Evolutionary conservation across 805 yeast genomes (phyloP), one percentile per base, ranked within the genome.

Genomic region (Metschnikowia lochheadii): DNA sequence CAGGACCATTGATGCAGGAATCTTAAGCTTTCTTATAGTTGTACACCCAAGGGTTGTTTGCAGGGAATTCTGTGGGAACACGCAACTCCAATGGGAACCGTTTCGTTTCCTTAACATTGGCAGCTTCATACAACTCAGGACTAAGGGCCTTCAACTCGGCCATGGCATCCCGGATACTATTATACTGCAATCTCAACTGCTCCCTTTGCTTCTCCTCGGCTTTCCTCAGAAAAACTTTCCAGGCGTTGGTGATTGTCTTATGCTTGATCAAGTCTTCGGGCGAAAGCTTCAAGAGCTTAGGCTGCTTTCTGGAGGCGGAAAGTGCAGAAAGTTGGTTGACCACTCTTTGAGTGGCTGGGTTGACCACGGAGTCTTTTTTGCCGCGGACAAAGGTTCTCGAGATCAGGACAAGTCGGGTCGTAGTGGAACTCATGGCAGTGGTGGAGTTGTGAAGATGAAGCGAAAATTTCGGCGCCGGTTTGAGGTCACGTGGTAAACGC

Each of bases 31-130:
- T 49, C 17, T 50, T 48, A 49, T 33, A 57, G 55, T 82, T 80
- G 60, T 80, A 79, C 50, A 83, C 82, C 97, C 97, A 91, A 17
- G 87, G 75, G 53, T 79, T 77, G 61, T 80, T 82, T 17, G 97
- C 87, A 13, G 99, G 99, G 54, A 75, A 88, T 49, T 90, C 92
- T 1, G 96, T 86, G 18, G 99, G 99, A 8, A 88, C 82, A 63
- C 94, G 82, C 66, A 89, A 65, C 62, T 92, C 97, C 59, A 87
- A 70, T 5, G 96, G 92, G 66, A 88, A 90, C 60, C 89, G 74
- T 57, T 80, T 79, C 40, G 67, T 66, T 57, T 85, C 85, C 45
- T 73, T 69, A 31, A 66, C 66, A 59, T 81, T 84, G 10, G 96
- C 95, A 32, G 73, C 73, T 48, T 75, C 78, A 59, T 75, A 90